A percentile compares a stretch with the other conserved stretches of the same genome.
phyloP scores from a whole-genome alignment of 1,284 basidiomycete species.

The Boletus coffeatus region DNA sequence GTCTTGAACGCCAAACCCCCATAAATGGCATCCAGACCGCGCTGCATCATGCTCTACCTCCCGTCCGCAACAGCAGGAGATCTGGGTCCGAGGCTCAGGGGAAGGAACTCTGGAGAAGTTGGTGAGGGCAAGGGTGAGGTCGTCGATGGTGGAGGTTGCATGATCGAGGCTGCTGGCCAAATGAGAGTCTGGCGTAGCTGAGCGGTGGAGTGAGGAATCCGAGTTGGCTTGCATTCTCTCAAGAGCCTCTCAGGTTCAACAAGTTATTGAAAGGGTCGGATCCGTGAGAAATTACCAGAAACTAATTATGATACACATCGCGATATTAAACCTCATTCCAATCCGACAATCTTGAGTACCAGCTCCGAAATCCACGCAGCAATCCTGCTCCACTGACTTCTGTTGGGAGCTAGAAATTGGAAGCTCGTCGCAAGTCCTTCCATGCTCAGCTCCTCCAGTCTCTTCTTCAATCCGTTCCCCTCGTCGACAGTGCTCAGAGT shows the following conservation, averaged over 20 bases:
- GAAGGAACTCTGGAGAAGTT: conserved; percentile 65
- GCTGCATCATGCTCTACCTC: too few species aligned
- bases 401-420: conserved; percentile 58
- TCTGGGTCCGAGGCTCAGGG: conserved; percentile 44
- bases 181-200: too few species aligned
- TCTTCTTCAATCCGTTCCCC: conserved; percentile 25
- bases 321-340: conserved; percentile 28
- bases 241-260: too few species aligned
- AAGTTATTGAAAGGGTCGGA: too few species aligned
- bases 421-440: conserved; percentile 63
- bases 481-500: conserved; percentile 64
- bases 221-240: too few species aligned
- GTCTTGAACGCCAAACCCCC: too few species aligned
- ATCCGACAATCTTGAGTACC: conserved; percentile 49
- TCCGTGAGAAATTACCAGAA: conserved; percentile 21
- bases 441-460: conserved; percentile 65
- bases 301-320: background rate
- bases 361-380: conserved; percentile 71
- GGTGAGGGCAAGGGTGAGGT: conserved; percentile 64
- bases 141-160: conserved; percentile 67
- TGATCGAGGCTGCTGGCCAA: conserved; percentile 47
- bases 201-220: too few species aligned
- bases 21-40: too few species aligned
- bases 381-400: conserved; percentile 56
- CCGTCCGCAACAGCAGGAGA: conserved; percentile 16